A percentile compares a stretch with the other conserved stretches of the same genome.
Conservation (phyloP, 371 early-diverging fungal genomes). For the Syncephalastrum racemosum region DNA sequence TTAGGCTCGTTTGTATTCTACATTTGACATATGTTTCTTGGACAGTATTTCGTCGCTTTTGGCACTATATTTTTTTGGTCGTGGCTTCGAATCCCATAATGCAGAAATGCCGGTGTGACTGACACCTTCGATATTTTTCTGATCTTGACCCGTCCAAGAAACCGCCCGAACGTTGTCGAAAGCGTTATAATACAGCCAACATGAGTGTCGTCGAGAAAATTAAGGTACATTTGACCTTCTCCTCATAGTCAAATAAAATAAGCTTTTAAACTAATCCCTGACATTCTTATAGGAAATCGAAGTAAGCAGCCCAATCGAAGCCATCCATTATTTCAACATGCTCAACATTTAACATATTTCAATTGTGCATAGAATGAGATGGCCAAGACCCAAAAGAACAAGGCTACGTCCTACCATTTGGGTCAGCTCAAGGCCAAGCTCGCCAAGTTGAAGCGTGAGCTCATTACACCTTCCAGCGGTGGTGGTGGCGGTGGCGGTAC, state of each 20-base stretch:
- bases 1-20: too few relatives aligned
- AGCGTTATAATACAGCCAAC: slow-evolving; percentile 1
- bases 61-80: too few relatives aligned
- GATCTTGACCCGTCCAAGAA: too few relatives aligned
- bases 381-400: slow-evolving; percentile 77
- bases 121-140: too few relatives aligned
- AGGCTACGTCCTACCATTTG: slow-evolving; percentile 97
- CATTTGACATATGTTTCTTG: too few relatives aligned
- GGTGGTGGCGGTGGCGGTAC: slow-evolving; percentile 79
- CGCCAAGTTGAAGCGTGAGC: slow-evolving; percentile 94
- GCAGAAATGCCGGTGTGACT: too few relatives aligned
- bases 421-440: slow-evolving; percentile 99
- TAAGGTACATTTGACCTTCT: slow-evolving; percentile 11
- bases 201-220: slow-evolving; percentile 22
- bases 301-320: slow-evolving; percentile 59
- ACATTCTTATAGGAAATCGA: slow-evolving; percentile 58
- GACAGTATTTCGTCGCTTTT: too few relatives aligned
- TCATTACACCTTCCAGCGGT: slow-evolving; percentile 82
- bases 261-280: background rate
- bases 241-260: too few relatives aligned
- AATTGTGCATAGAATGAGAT: slow-evolving; percentile 52
- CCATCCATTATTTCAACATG: slow-evolving; percentile 52
- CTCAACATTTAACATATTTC: background rate
- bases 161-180: background rate
- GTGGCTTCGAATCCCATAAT: too few relatives aligned